Evolutionary conservation across 805 yeast species (phyloP).

Genomic region (Cyberlindnera maritima): DNA sequence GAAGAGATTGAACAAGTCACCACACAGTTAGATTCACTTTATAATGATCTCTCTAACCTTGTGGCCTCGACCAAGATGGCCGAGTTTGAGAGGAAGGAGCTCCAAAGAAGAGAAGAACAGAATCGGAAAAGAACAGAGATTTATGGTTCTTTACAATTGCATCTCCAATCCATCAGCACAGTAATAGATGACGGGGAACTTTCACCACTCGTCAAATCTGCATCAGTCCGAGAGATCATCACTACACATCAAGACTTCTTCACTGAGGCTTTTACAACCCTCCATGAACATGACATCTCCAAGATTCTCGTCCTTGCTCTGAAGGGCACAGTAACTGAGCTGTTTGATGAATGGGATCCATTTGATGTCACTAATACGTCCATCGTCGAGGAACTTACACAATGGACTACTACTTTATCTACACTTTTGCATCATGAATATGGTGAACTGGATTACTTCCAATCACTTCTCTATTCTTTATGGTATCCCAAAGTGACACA

Average conservation of each 20-base stretch:
- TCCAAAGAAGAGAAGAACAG: not conserved
- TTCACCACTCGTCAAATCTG: not conserved
- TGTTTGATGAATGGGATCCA: constrained; percentile 38
- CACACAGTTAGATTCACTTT: constrained; percentile 13
- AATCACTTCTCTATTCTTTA: constrained; percentile 32
- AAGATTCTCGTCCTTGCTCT: constrained; percentile 23
- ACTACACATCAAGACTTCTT: not conserved
- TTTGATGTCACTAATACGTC: constrained; percentile 29
- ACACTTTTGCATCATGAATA: not conserved
- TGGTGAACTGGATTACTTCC: constrained; percentile 29
- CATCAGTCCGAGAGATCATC: not conserved
- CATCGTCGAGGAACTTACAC: constrained; percentile 30
- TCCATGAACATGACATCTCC: constrained; percentile 5
- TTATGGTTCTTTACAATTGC: not conserved
- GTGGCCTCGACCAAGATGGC: constrained; percentile 13
- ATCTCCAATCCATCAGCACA: not conserved
- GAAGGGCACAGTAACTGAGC: constrained; percentile 17
- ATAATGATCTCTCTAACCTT: constrained; percentile 15
- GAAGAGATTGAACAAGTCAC: constrained; percentile 15
- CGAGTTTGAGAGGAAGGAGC: constrained; percentile 11
- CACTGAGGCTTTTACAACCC: not conserved
- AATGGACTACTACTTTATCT: constrained; percentile 26
- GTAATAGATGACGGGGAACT: not conserved
- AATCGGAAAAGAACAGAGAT: not conserved
- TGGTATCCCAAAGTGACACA: constrained; percentile 36